Base-by-base conservation (phyloP, 1,139 yeast species). In the Wickerhamiella infanticola region DNA sequence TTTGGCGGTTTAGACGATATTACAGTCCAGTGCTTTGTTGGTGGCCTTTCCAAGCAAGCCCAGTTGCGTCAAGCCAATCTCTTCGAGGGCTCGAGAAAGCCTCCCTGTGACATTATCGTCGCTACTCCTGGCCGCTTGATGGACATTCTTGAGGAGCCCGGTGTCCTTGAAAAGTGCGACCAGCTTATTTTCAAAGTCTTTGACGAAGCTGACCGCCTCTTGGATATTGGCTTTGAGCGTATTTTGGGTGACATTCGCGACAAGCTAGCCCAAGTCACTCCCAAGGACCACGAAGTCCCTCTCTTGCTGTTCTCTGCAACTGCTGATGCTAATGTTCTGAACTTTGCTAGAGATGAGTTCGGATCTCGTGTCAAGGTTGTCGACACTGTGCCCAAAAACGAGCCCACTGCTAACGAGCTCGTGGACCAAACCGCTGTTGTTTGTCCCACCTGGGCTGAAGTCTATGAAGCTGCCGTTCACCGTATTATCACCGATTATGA, bases 121-220 rank as follows among this genome's bases (percentile, higher is more conserved):
- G 94, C 86, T 13, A 86, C 97, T 3, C 97, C 97, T 1, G 96
- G 96, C 52, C 74, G 96, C 65, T 70, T 86, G 49, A 62, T 71
- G 47, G 94, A 81, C 55, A 63, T 85, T 47, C 54, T 63, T 35
- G 67, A 66, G 40, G 70, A 70, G 47, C 63, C 63, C 6, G 58
- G 55, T 24, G 72, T 77, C 48, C 65, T 71, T 18, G 61, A 63
- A 26, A 39, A 44, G 13, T 80, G 85, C 59, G 60, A 66, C 39
- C 65, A 69, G 46, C 66, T 88, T 45, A 70, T 73, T 49, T 75
- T 78, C 55, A 70, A 84, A 53, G 80, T 85, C 35, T 75, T 84
- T 53, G 96, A 86, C 62, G 96, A 86, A 67, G 95, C 95, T 58
- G 94, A 83, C 66, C 77, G 94, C 70, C 60, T 64, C 59, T 56